Evolutionary conservation across 257 asterid genomes (phyloP).

Genomic region (Nicotiana noctiflora): DNA sequence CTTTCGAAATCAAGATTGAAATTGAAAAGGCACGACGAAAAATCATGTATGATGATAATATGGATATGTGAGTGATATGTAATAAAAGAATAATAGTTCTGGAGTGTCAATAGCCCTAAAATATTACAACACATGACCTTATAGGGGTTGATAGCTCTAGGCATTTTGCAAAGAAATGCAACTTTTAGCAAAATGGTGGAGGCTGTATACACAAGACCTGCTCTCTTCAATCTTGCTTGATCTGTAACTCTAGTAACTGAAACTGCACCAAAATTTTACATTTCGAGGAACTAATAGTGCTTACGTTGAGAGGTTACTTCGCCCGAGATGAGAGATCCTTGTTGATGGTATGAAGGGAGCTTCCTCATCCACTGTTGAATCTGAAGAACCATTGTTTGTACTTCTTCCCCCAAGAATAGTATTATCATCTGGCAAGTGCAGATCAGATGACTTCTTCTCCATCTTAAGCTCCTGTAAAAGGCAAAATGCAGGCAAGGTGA

Average conservation of each 20-base stretch:
- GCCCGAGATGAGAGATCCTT: constrained; percentile 59
- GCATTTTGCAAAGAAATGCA: background rate
- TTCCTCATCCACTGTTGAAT: constrained; percentile 43
- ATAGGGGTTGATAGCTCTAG: background rate
- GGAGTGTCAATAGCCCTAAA: background rate
- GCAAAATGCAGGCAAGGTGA: background rate
- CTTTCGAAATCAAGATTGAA: background rate
- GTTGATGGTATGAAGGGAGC: constrained; percentile 49
- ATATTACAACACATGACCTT: constrained; percentile 9
- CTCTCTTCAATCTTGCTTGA: background rate
- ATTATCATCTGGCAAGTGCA: constrained; percentile 33
- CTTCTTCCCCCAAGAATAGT: constrained; percentile 15
- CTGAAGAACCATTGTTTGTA: constrained; percentile 22
- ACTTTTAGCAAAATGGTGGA: background rate
- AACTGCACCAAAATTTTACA: constrained; percentile 5
- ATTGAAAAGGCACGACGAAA: background rate
- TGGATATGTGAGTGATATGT: background rate
- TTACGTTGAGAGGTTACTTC: constrained; percentile 31
- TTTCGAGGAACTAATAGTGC: background rate
- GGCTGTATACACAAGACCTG: background rate
- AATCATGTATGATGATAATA: background rate
- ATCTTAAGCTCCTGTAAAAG: constrained; percentile 51
- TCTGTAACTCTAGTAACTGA: background rate
- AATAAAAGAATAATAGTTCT: constrained; percentile 4
- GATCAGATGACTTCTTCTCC: constrained; percentile 73